A percentile compares a stretch with the other conserved stretches of the same genome.
Evolutionary conservation across 2,329 filamentous ascomycete species (phyloP).

Genomic region (Lachnellula arida): DNA sequence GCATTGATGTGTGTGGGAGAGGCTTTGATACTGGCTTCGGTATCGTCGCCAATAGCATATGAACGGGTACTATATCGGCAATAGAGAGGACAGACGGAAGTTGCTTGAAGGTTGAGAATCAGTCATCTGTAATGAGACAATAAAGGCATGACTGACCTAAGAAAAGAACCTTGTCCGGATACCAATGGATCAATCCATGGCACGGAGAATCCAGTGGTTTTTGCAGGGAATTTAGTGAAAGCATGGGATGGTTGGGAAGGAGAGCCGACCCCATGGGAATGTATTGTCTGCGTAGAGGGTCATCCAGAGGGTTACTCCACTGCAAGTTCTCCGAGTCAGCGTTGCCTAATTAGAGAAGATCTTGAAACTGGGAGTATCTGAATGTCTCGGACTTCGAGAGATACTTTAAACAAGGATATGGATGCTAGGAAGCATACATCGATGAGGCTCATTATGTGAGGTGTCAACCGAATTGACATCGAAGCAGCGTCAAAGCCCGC

Average conservation of each 20-base stretch:
- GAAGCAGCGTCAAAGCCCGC: constrained; percentile 49
- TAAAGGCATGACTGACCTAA: constrained; percentile 39
- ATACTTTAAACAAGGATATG: too few relatives aligned
- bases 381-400: too few relatives aligned
- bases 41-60: constrained; percentile 53
- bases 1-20: constrained; percentile 36
- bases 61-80: constrained; percentile 60
- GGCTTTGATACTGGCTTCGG: constrained; percentile 45
- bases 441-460: constrained; percentile 54
- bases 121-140: constrained; percentile 12
- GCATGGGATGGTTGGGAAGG: constrained; percentile 48
- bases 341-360: too few relatives aligned
- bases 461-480: constrained; percentile 57
- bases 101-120: constrained; percentile 37
- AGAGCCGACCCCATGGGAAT: constrained; percentile 51
- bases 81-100: constrained; percentile 57
- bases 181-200: constrained; percentile 56
- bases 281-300: constrained; percentile 58
- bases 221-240: constrained; percentile 54
- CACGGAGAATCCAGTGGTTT: constrained; percentile 53
- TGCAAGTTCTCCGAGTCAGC: too few relatives aligned
- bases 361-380: too few relatives aligned
- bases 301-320: constrained; percentile 53
- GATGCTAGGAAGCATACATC: constrained; percentile 29
- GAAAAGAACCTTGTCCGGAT: constrained; percentile 58